Evolutionary conservation across 108 stramenopile genomes (phyloP), one percentile per base, ranked within the genome.

Genomic region (Cyclotella atomus): DNA sequence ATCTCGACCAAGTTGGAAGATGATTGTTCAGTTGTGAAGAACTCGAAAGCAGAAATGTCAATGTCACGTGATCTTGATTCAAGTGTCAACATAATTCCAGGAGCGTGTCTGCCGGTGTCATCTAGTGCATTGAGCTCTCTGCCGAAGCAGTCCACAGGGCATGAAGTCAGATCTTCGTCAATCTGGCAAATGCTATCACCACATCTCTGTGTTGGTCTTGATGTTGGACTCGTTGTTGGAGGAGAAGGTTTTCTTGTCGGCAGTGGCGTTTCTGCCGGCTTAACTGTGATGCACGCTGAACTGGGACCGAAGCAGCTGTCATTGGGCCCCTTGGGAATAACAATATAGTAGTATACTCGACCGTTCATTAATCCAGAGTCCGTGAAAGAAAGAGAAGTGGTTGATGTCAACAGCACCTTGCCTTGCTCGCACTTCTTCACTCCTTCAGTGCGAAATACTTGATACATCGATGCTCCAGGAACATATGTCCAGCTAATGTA

Each of bases 401-500:
- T 44, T 19, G 1, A 44, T 1, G 50, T 45, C 2, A 75, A 16
- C 23, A 33, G 25, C 9, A 59, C 44, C 54, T 75, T 75, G 20
- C 73, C 73, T 15, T 59, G 59, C n/a, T 35, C 24, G 23, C 73
- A 75, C 2, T 53, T 45, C 7, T 47, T 41, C 21, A 63, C 36
- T 41, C 73, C 73, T 59, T 75, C 73, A 7, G 73, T 57, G 15
- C 73, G 65, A 43, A 75, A 49, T 3, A 75, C 56, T 47, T 75
- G 52, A 32, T 75, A 75, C 17, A 43, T 47, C 12, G 25, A 3
- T 5, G 73, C 64, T 1, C 44, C 56, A 16, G 27, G 2, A 15
- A 66, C 65, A 29, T 16, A 0, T 1, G 25, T 66, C 73, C 73
- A 75, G 6, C 1, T 57, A 43, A 75, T 45, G 15, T 17, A 16